Evolutionary conservation across 805 yeast genomes (phyloP).

Genomic region (Yarrowia sp.): DNA sequence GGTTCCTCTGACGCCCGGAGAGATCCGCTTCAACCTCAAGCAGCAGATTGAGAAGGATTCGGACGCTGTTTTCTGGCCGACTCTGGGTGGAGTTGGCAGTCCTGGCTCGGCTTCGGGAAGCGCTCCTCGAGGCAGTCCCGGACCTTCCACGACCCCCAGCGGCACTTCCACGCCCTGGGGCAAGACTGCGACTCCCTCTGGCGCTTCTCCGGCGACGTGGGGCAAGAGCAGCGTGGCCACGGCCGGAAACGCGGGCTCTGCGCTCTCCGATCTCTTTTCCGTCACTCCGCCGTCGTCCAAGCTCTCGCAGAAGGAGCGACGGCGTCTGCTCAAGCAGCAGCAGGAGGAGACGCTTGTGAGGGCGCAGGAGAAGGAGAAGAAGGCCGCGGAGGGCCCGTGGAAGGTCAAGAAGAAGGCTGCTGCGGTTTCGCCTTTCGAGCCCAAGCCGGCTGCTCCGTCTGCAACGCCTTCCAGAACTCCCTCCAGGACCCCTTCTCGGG

Average conservation of each 20-base stretch:
- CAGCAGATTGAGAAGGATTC: slow-evolving; percentile 11
- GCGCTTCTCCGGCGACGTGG: not conserved
- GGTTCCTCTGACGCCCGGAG: not conserved
- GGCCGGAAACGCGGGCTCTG: not conserved
- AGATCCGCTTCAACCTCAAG: not conserved
- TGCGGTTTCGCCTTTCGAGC: not conserved
- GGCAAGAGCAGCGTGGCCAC: not conserved
- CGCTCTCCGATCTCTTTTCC: not conserved
- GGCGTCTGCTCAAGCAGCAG: slow-evolving; percentile 42
- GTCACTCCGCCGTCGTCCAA: slow-evolving; percentile 40
- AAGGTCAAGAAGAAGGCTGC: slow-evolving; percentile 17
- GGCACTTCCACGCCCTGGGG: slow-evolving; percentile 6
- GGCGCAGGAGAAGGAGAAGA: slow-evolving; percentile 5
- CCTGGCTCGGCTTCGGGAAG: not conserved
- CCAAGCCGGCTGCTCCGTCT: not conserved
- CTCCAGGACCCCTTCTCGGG: not conserved
- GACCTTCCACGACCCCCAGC: not conserved
- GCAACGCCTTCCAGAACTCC: not conserved
- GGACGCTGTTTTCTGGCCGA: slow-evolving; percentile 12
- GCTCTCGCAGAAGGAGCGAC: slow-evolving; percentile 61
- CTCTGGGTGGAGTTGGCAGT: not conserved
- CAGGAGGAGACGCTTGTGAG: slow-evolving; percentile 26
- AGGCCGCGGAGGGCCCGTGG: slow-evolving; percentile 13
- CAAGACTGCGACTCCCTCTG: not conserved
- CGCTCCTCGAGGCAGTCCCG: not conserved